These are phyloP conservation scores for Quillaja saponaria DNA, from an alignment of 306 rosid genomes.

Conservation along the genomic window DNA sequence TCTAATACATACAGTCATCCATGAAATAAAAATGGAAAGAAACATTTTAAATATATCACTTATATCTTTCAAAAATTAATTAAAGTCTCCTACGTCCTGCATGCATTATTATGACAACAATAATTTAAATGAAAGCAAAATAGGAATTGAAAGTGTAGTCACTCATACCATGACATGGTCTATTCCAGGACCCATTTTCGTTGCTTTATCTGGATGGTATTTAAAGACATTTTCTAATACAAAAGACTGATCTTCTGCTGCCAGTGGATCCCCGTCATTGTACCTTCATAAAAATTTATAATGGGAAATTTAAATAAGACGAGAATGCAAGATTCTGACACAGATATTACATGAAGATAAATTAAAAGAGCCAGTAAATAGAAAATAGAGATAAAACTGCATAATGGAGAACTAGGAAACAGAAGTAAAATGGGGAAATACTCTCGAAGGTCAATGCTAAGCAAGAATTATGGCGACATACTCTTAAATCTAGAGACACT, in stretches of 20 bases:
- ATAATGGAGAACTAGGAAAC: too few species aligned
- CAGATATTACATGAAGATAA: conserved; percentile 5
- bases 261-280: conserved; percentile 81
- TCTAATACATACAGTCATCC: neutral
- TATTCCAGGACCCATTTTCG: conserved; percentile 82
- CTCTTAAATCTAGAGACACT: too few species aligned
- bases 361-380: neutral
- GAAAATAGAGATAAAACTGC: too few species aligned
- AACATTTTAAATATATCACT: neutral
- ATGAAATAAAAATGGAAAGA: conserved; percentile 9
- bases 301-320: conserved; percentile 23
- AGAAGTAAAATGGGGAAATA: too few species aligned
- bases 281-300: conserved; percentile 51
- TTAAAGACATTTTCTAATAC: conserved; percentile 70
- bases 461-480: too few species aligned
- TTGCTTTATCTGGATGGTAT: conserved; percentile 82
- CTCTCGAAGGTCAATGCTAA: too few species aligned
- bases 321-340: neutral
- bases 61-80: neutral
- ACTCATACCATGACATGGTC: conserved; percentile 74
- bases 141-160: conserved; percentile 10
- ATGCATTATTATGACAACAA: conserved; percentile 2
- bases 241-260: conserved; percentile 65
- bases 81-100: conserved; percentile 1
- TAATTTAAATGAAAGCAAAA: conserved; percentile 1